These are phyloP conservation scores for Escovopsis weberi DNA, from an alignment of 2,329 filamentous ascomycete genomes.

Conservation along the genomic window DNA sequence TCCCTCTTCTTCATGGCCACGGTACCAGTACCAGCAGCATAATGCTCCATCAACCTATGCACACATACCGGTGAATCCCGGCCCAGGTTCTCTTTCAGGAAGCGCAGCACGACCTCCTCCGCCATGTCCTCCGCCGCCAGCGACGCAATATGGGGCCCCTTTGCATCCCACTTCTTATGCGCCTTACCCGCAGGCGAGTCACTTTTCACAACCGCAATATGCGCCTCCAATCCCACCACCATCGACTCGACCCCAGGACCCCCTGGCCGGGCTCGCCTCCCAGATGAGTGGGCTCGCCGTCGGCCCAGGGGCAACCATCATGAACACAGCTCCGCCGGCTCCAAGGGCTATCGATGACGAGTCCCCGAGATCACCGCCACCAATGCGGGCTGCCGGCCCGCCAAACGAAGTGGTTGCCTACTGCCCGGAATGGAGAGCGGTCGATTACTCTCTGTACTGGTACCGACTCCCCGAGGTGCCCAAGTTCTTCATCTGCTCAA, in stretches of 20 bases:
- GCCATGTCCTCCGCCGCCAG: not conserved
- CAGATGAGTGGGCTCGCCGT: conserved; percentile 2
- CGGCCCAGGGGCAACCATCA: too few species aligned
- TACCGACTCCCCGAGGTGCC: conserved; percentile 15
- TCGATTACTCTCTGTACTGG: conserved; percentile 19
- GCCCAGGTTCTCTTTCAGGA: not conserved
- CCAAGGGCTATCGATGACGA: not conserved
- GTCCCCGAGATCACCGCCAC: not conserved
- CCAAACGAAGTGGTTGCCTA: conserved; percentile 11
- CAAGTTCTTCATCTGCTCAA: conserved; percentile 23
- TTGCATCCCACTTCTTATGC: not conserved
- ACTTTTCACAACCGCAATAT: not conserved
- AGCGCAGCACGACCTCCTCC: not conserved
- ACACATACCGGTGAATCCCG: not conserved
- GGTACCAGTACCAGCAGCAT: not conserved
- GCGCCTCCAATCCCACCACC: not conserved
- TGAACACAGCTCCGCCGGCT: not conserved
- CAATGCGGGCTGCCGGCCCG: conserved; percentile 8
- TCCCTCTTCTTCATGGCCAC: too few species aligned
- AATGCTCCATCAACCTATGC: not conserved
- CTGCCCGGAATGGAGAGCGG: conserved; percentile 14
- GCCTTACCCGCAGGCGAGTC: not conserved
- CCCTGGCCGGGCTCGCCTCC: not conserved
- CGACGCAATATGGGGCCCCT: not conserved
- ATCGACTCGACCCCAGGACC: not conserved